Conservation (phyloP, 345 rosid species). For the Dipteronia sinensis region DNA sequence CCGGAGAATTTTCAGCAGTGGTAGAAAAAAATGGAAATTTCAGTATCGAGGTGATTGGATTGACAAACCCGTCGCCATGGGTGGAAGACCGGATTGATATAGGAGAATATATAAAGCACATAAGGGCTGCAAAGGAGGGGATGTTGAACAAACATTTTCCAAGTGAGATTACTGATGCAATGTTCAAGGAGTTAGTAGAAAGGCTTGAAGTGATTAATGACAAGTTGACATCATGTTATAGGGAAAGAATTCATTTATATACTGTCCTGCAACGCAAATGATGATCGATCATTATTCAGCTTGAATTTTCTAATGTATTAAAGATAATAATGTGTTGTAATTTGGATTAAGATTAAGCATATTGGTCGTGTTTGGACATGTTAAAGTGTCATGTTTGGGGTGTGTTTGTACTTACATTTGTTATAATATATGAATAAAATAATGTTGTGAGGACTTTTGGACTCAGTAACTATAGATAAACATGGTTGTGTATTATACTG, state of each 20-base stretch:
- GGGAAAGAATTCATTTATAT: conserved; percentile 41
- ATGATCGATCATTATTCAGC: neutral
- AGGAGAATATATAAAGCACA: conserved; percentile 34
- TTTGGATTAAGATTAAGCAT: neutral
- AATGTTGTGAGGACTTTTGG: too few relatives aligned
- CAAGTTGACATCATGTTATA: conserved; percentile 38
- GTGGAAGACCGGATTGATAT: conserved; percentile 37
- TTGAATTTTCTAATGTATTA: neutral
- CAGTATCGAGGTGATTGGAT: conserved; percentile 38
- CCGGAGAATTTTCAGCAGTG: conserved; percentile 35
- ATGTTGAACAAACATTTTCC: conserved; percentile 44
- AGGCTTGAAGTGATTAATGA: conserved; percentile 35
- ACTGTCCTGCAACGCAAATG: conserved; percentile 34
- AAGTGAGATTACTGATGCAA: conserved; percentile 20
- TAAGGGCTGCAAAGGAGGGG: conserved; percentile 56
- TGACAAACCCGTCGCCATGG: conserved; percentile 48
- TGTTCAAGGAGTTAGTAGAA: conserved; percentile 33
- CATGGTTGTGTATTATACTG: too few relatives aligned
- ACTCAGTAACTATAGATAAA: too few relatives aligned
- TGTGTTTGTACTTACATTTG: too few relatives aligned
- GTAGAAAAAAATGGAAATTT: conserved; percentile 41
- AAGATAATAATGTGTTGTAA: neutral
- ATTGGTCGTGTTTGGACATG: neutral
- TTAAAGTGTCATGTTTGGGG: neutral
- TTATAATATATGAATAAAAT: too few relatives aligned